Base-by-base conservation (phyloP, 495 filamentous ascomycete species). In the Neurospora tetrasperma region DNA sequence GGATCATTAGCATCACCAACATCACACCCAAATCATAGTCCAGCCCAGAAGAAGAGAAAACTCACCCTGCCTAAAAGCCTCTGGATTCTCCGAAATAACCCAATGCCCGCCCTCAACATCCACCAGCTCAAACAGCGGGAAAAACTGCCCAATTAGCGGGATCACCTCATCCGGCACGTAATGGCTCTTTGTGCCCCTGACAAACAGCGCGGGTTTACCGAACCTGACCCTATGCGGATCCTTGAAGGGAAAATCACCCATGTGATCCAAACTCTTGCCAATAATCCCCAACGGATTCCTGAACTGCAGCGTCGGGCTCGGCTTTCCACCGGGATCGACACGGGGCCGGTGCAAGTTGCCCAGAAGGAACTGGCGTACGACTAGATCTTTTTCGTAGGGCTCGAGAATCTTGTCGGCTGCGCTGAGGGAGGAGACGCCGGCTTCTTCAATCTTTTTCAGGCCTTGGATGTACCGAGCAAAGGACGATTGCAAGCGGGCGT, bases 31-130 rank as follows among this genome's bases (percentile, higher is more conserved):
- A 46, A 43, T 12, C 31, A 31, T 6, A 16, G 39, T 39, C 5
- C 35, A 38, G 35, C 5, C 35, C 35, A 6, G 35, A 38, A 38
- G 39, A 62, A 68, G 27, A 42, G 42, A 70, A 70, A 14, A 80
- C 88, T 81, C 80, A 96, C 93, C 91, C 85, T 89, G 84, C 78
- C 91, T 86, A 78, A 99, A 99, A 4, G 84, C 90, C 79, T 96
- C 91, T 0, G 96, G 96, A 72, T 94, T 92, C 85, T 98, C 95
- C 11, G 92, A 93, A 75, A 96, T 95, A 0, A 99, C 84, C 96
- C 96, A 98, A 79, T 99, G 96, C 0, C 96, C 96, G 6, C 91
- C 88, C 23, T 97, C 92, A 42, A 98, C 87, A 83, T 97, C 94
- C 16, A 85, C 88, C 42, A 98, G 78, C 76, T 88, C 80, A 72